A percentile compares a stretch with the other conserved stretches of the same genome.
phyloP scores from a whole-genome alignment of 2,329 filamentous ascomycete genomes.

The Talaromyces rugulosus region DNA sequence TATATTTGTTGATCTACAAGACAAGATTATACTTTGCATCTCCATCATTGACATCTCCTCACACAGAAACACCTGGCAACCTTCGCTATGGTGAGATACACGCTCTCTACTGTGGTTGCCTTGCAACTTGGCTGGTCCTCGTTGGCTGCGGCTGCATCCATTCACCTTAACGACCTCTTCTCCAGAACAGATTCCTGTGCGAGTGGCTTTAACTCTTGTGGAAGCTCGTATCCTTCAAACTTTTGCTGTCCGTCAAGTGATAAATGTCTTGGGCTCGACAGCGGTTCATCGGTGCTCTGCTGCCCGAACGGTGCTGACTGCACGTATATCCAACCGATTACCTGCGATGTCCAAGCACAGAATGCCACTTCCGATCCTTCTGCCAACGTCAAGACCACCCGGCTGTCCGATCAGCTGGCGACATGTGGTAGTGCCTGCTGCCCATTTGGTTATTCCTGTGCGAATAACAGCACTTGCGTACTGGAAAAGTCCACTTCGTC shows the following conservation, averaged over 20 bases:
- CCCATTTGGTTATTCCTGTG: slow-evolving; percentile 45
- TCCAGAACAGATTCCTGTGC: slow-evolving; percentile 27
- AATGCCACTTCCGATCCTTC: slow-evolving; percentile 35
- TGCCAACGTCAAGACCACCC: slow-evolving; percentile 39
- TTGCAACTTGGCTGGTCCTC: slow-evolving; percentile 8
- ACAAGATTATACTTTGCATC: background rate
- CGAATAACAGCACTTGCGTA: slow-evolving; percentile 25
- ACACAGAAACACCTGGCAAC: background rate
- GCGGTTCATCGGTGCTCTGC: slow-evolving; percentile 41
- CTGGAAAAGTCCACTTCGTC: slow-evolving; percentile 22
- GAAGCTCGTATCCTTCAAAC: slow-evolving; percentile 32
- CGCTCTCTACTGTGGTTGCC: slow-evolving; percentile 9
- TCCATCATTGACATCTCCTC: background rate
- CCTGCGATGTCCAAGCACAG: slow-evolving; percentile 40
- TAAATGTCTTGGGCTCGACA: slow-evolving; percentile 40
- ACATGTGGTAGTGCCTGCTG: slow-evolving; percentile 42
- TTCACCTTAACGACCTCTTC: slow-evolving; percentile 18
- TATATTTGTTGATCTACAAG: background rate
- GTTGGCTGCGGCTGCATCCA: slow-evolving; percentile 18
- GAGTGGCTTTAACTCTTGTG: slow-evolving; percentile 31
- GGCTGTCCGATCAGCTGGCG: slow-evolving; percentile 35
- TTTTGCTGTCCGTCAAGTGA: slow-evolving; percentile 42
- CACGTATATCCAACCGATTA: slow-evolving; percentile 37
- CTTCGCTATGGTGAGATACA: slow-evolving; percentile 10
- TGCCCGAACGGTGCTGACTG: slow-evolving; percentile 42